Evolutionary conservation across 345 rosid genomes (phyloP), one percentile per base, ranked within the genome.

Genomic region (Citrus unshiu): DNA sequence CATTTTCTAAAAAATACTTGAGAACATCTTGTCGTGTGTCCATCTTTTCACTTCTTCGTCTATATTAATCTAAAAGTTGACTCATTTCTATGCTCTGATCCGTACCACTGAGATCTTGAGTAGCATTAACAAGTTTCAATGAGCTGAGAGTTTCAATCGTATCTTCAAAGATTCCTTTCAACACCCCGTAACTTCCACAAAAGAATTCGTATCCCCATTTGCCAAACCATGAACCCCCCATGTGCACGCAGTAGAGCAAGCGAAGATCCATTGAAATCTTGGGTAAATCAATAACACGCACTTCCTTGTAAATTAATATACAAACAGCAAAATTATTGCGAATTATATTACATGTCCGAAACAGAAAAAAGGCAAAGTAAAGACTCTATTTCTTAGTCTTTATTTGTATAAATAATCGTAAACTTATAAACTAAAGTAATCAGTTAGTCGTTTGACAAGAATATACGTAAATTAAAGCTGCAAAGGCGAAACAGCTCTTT

Each of bases 141-240:
- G 97, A 87, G 75, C 95, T 82, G 18, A 95, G 89, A 74, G 83
- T 81, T 78, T 91, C 97, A 32, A 90, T 72, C 7, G 98, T 97
- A 74, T 78, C 83, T 68, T 69, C 78, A 68, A 92, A 90, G 49
- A 88, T 84, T 18, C 76, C 84, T 84, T 90, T 87, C 2, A 81
- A 86, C 68, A 92, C 93, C 7, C 95, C 96, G 63, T 88, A 92
- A 77, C 98, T 91, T 59, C 97, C 97, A 43, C 84, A 88, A 40
- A 79, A 81, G 58, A 95, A 95, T 60, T 64, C 88, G 81, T 93
- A 92, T 3, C 98, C 93, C 98, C 99, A 93, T 75, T 90, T 81
- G 25, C 98, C 96, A 78, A 95, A 91, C 98, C 98, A 92, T 0
- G 98, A 70, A 77, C 90, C 94, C 94, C 0, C 95, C 93, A 81